phyloP scores from a whole-genome alignment of 148 eudicot species.

The Amaranthus cruentus region DNA sequence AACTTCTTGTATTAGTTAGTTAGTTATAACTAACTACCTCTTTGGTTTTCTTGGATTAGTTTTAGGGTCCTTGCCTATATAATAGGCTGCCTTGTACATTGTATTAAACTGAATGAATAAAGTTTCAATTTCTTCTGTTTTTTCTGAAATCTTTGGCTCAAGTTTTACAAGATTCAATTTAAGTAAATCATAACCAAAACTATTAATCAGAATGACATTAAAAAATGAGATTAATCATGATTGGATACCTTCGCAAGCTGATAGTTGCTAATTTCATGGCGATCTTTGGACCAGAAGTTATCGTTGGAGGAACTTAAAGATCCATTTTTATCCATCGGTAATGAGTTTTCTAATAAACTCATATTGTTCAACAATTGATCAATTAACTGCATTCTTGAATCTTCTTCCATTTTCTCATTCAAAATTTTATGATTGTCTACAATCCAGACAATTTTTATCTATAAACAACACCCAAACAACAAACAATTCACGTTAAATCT shows the following conservation, averaged over 20 bases:
- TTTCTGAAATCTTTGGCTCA: too few species aligned
- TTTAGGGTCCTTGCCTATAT: too few species aligned
- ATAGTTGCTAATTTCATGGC: conserved; percentile 61
- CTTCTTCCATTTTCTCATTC: conserved; percentile 15
- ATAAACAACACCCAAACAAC: neutral
- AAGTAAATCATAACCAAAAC: neutral
- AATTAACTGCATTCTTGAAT: conserved; percentile 59
- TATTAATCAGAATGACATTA: neutral
- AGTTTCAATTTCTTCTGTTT: too few species aligned
- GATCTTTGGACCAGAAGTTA: conserved; percentile 83
- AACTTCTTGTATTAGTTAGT: too few species aligned
- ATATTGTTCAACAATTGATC: conserved; percentile 38
- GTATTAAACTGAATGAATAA: too few species aligned
- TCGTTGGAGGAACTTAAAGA: conserved; percentile 43
- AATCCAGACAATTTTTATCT: neutral
- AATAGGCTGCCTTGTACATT: too few species aligned
- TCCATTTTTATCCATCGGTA: conserved; percentile 51
- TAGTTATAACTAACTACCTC: too few species aligned
- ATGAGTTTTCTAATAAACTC: conserved; percentile 32
- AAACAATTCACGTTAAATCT: neutral
- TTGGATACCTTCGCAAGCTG: conserved; percentile 81
- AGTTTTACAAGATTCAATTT: conserved; percentile 5
- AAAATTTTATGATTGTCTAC: conserved; percentile 3
- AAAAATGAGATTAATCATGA: conserved; percentile 6
- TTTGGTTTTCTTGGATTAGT: too few species aligned